Evolutionary conservation across 2,329 filamentous ascomycete species (phyloP).

Genomic region (Hypomyces perniciosus): DNA sequence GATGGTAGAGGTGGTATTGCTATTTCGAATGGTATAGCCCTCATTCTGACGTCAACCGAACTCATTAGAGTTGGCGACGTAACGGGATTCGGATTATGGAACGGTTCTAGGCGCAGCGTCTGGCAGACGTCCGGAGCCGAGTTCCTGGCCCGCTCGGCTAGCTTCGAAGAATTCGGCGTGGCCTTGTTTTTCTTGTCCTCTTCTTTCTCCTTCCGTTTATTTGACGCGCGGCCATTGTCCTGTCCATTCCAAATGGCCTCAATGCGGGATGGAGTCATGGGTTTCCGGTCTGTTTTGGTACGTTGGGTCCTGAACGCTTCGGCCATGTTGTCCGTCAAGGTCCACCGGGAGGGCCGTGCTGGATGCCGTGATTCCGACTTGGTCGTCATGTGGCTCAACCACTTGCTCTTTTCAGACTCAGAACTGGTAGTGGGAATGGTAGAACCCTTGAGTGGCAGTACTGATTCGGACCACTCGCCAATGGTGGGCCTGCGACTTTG

Average conservation of each 20-base stretch:
- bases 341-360: constrained; percentile 39
- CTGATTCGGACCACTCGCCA: constrained; percentile 11
- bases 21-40: constrained; percentile 10
- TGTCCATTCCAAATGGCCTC: constrained; percentile 26
- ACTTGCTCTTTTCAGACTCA: constrained; percentile 32
- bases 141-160: background rate
- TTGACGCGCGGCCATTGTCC: constrained; percentile 3
- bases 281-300: constrained; percentile 54
- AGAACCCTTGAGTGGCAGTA: constrained; percentile 25
- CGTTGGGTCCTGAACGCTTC: constrained; percentile 51
- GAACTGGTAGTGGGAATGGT: constrained; percentile 29
- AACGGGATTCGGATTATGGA: constrained; percentile 4
- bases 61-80: constrained; percentile 3
- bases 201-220: constrained; percentile 6
- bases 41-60: constrained; percentile 2
- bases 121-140: background rate
- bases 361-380: constrained; percentile 13
- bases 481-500: background rate
- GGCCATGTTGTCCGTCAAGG: constrained; percentile 50
- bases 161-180: constrained; percentile 4
- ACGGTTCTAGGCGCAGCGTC: constrained; percentile 3
- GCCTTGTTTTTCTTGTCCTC: constrained; percentile 6
- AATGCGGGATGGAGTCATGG: constrained; percentile 44
- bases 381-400: constrained; percentile 3
- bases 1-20: constrained; percentile 6